Percentiles rank a stretch among this genome's conserved stretches.
These are phyloP conservation scores for Macrotyloma uniflorum DNA, from an alignment of 306 rosid species.

Conservation along the genomic window DNA sequence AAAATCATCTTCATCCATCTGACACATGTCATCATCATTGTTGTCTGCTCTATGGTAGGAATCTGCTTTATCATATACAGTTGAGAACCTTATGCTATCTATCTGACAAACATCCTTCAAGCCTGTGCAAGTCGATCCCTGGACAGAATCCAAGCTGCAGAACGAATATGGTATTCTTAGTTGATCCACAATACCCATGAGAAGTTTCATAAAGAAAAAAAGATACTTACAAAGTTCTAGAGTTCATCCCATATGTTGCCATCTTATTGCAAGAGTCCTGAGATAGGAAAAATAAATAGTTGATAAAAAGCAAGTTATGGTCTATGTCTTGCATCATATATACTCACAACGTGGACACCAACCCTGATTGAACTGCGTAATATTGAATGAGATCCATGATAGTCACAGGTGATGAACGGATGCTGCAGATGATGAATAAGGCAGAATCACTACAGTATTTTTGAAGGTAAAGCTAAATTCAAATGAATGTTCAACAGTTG, in stretches of 20 bases:
- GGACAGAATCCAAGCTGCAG: slow-evolving; percentile 56
- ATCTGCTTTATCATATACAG: slow-evolving; percentile 50
- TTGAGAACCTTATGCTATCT: slow-evolving; percentile 70
- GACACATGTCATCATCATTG: slow-evolving; percentile 78
- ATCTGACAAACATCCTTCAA: slow-evolving; percentile 73
- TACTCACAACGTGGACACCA: slow-evolving; percentile 34
- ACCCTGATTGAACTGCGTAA: slow-evolving; percentile 62
- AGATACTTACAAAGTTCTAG: slow-evolving; percentile 67
- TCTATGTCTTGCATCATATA: slow-evolving; percentile 30
- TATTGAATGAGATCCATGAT: slow-evolving; percentile 54
- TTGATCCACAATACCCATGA: slow-evolving; percentile 7
- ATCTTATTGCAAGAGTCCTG: slow-evolving; percentile 67
- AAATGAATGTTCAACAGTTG: background rate
- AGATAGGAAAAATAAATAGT: slow-evolving; percentile 28
- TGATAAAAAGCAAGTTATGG: slow-evolving; percentile 19
- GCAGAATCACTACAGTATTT: slow-evolving; percentile 23
- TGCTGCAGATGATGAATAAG: slow-evolving; percentile 62
- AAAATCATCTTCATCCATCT: slow-evolving; percentile 69
- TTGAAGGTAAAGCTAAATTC: slow-evolving; percentile 18
- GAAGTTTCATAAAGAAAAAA: slow-evolving; percentile 36
- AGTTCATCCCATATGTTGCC: slow-evolving; percentile 53
- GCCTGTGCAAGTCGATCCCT: slow-evolving; percentile 65
- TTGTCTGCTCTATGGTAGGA: slow-evolving; percentile 57
- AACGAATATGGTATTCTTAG: slow-evolving; percentile 36
- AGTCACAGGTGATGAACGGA: slow-evolving; percentile 74